phyloP scores from a whole-genome alignment of 352 stramenopile species.

The Phytophthora meadii region DNA sequence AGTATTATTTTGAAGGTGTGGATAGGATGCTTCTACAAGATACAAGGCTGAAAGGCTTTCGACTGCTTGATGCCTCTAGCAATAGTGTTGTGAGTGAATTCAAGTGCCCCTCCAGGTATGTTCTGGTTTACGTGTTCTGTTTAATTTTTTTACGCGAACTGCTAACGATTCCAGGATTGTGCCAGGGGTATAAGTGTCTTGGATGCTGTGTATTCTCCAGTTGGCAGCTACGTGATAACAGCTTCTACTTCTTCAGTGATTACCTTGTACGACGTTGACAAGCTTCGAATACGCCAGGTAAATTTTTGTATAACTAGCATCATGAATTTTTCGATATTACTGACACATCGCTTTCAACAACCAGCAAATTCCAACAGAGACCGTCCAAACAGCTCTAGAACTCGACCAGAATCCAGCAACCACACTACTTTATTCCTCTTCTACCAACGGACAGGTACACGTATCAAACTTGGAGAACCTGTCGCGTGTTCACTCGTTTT shows the following conservation, averaged over 20 bases:
- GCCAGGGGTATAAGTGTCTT: constrained; percentile 34
- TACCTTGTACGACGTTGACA: constrained; percentile 58
- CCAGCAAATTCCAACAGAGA: constrained; percentile 60
- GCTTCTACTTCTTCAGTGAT: constrained; percentile 59
- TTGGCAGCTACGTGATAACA: constrained; percentile 55
- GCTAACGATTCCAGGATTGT: not conserved
- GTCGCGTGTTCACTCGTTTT: constrained; percentile 44
- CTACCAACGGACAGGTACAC: constrained; percentile 49
- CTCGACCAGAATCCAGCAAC: constrained; percentile 7
- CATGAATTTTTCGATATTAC: not conserved
- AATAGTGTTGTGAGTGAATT: constrained; percentile 30
- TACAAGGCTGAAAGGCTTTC: constrained; percentile 41
- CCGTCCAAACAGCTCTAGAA: constrained; percentile 46
- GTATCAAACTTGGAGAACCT: constrained; percentile 52
- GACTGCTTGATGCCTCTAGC: constrained; percentile 39
- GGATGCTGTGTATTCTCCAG: constrained; percentile 51
- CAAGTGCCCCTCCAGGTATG: constrained; percentile 12
- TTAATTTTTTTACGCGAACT: not conserved
- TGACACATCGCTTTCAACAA: constrained; percentile 1
- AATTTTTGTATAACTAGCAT: not conserved
- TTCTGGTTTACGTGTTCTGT: not conserved
- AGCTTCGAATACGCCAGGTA: constrained; percentile 57
- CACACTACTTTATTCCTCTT: constrained; percentile 46
- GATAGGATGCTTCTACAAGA: constrained; percentile 53
- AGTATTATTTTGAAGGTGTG: constrained; percentile 48